Base-by-base conservation (phyloP, 495 filamentous ascomycete genomes). In the Xylaria flabelliformis region DNA sequence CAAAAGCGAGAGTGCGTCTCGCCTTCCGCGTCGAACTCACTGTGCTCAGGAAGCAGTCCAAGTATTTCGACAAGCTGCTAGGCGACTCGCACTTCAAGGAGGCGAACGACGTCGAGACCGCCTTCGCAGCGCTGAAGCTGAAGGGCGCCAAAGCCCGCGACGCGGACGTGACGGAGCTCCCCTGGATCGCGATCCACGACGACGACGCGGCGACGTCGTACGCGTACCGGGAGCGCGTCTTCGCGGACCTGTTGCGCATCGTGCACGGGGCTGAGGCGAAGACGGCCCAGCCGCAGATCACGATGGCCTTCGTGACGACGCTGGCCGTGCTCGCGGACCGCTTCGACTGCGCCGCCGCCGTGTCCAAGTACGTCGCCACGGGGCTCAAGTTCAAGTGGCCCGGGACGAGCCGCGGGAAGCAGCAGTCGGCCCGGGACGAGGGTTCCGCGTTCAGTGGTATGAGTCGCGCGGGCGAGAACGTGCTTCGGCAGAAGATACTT, bases 281-380 rank as follows among this genome's bases (percentile, higher is more conserved):
- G 78, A 78, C 79, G 29, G 81, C 79, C 32, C 80, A 80, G 56
- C 80, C 79, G 51, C 80, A 79, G 56, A 59, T 80, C 21, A 79
- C 86, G 13, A 82, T 91, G 72, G 74, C 82, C 8, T 87, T 88
- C 64, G 78, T 92, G 9, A 86, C 89, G 12, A 86, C 89, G n/a
- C 80, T 93, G 32, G 86, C 88, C 17, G 82, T 92, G n/a, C 81
- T 92, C 34, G 90, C 90, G 1, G 91, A 93, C 75, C 84, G 89
- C 48, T 91, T 92, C 75, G 87, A 89, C 73, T 88, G 86, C 71
- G 69, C 86, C 2, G 64, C 83, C 46, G 74, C 79, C 3, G 80
- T 92, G 6, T 76, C 83, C 1, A 79, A 76, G 51, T 88, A 85
- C 72, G 71, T 91, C 2, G 82, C 66, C 29, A 62, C 64, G 6